Conservation (phyloP, 495 filamentous ascomycete species). For the Xylaria castorea region DNA sequence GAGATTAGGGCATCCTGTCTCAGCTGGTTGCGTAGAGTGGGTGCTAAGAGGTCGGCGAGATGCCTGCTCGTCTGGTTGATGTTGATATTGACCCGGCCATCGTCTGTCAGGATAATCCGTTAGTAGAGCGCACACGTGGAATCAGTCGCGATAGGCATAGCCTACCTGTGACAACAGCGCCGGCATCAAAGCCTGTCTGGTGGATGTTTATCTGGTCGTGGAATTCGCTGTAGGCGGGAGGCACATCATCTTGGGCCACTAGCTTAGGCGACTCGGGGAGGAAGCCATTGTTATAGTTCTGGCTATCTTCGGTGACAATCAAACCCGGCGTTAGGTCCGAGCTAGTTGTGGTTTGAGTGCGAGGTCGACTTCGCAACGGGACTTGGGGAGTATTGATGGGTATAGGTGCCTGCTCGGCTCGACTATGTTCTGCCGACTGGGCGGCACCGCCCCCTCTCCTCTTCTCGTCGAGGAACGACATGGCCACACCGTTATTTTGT, state of each 20-base stretch:
- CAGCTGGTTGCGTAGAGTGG: slow-evolving; percentile 67
- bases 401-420: slow-evolving; percentile 12
- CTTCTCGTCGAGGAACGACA: slow-evolving; percentile 21
- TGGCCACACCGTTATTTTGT: not conserved
- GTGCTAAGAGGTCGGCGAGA: slow-evolving; percentile 69
- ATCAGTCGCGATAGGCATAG: not conserved
- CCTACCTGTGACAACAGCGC: slow-evolving; percentile 52
- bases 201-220: slow-evolving; percentile 55
- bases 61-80: slow-evolving; percentile 70
- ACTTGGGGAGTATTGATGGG: not conserved
- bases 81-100: slow-evolving; percentile 78
- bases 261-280: slow-evolving; percentile 40
- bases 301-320: slow-evolving; percentile 8
- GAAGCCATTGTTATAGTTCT: slow-evolving; percentile 28
- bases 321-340: not conserved
- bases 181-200: slow-evolving; percentile 57
- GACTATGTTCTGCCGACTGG: not conserved
- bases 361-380: not conserved
- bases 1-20: slow-evolving; percentile 28
- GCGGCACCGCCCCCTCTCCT: not conserved
- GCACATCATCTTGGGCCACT: slow-evolving; percentile 43
- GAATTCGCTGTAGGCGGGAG: slow-evolving; percentile 53
- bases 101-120: slow-evolving; percentile 46
- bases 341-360: not conserved
- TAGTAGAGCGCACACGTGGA: slow-evolving; percentile 3